A percentile compares a stretch with the other conserved stretches of the same genome.
Evolutionary conservation across 257 asterid species (phyloP).

Genomic region (Solanum paucissectum): DNA sequence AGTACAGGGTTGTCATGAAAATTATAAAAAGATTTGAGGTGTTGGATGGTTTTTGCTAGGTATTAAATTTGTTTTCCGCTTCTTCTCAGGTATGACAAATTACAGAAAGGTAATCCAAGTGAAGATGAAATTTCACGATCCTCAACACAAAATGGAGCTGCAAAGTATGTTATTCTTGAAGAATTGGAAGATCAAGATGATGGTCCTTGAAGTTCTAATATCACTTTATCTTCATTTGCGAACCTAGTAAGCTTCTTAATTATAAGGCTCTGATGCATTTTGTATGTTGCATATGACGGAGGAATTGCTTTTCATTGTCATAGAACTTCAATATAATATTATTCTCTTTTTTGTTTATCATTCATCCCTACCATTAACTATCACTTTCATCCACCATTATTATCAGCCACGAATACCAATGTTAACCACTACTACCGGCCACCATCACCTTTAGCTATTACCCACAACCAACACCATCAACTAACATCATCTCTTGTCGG

Average conservation of each 20-base stretch:
- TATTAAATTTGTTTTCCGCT: neutral
- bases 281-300: neutral
- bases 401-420: neutral
- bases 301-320: neutral
- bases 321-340: neutral
- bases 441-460: neutral
- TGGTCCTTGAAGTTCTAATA: conserved; percentile 16
- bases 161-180: conserved; percentile 77
- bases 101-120: conserved; percentile 44
- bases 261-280: neutral
- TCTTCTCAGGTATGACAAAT: conserved; percentile 51
- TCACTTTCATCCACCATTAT: neutral
- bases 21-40: neutral
- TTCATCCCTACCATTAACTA: neutral
- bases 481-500: neutral
- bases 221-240: conserved; percentile 1
- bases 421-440: neutral
- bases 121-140: conserved; percentile 19
- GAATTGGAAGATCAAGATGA: conserved; percentile 74
- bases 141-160: conserved; percentile 15
- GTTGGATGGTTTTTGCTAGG: neutral
- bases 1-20: neutral
- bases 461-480: neutral
- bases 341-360: neutral
- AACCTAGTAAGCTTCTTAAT: conserved; percentile 23